A percentile compares a stretch with the other conserved stretches of the same genome.
Evolutionary conservation across 2,329 filamentous ascomycete species (phyloP).

Genomic region (Penicillium glabrum): DNA sequence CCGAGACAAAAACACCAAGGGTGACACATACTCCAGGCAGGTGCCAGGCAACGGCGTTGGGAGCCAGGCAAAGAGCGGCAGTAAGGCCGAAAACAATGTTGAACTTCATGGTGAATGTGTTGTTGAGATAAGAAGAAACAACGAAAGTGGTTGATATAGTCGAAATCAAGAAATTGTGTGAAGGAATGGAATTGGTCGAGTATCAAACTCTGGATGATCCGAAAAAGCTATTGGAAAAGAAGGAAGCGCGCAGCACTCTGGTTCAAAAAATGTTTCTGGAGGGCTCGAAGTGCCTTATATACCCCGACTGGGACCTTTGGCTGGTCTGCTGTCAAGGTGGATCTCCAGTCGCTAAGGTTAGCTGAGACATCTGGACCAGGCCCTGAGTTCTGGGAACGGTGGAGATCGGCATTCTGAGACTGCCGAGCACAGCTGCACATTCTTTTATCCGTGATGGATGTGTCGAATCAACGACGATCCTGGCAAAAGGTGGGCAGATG

Average conservation of each 20-base stretch:
- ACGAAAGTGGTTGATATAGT: not conserved
- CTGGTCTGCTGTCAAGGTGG: not conserved
- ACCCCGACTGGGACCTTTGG: not conserved
- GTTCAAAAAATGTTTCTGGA: slow-evolving; percentile 11
- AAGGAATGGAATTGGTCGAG: slow-evolving; percentile 13
- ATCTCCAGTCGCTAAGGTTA: slow-evolving; percentile 1
- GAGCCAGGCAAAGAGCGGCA: slow-evolving; percentile 24
- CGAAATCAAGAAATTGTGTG: not conserved
- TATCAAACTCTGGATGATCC: slow-evolving; percentile 14
- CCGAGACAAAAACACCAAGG: not conserved
- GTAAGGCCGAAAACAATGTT: slow-evolving; percentile 24
- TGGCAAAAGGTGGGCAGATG: not conserved
- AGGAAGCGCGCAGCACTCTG: slow-evolving; percentile 28
- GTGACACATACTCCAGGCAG: slow-evolving; percentile 9
- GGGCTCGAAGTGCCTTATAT: slow-evolving; percentile 14
- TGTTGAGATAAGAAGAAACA: not conserved
- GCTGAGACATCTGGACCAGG: slow-evolving; percentile 10
- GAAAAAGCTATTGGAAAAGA: slow-evolving; percentile 13
- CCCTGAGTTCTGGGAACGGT: not conserved
- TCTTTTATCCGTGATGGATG: not conserved
- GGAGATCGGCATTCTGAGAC: slow-evolving; percentile 10
- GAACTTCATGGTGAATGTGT: slow-evolving; percentile 29
- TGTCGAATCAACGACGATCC: slow-evolving; percentile 9
- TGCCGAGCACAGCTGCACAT: not conserved
- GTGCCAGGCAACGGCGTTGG: slow-evolving; percentile 20